Evolutionary conservation across 768 basidiomycete species (phyloP).

Genomic region (Tricholoma saponaceum): DNA sequence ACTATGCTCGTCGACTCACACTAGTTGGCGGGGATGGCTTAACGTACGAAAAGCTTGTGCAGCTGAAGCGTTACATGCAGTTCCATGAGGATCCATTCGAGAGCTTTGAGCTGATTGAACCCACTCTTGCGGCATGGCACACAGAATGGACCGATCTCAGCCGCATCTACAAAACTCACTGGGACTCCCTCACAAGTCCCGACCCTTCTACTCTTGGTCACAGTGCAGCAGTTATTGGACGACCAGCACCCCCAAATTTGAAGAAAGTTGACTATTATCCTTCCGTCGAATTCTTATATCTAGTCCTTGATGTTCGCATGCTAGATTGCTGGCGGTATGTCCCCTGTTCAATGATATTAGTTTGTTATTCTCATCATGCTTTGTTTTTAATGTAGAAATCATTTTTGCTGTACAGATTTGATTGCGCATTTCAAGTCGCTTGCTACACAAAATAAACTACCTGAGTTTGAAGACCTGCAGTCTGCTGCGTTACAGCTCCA

Average conservation of each 20-base stretch:
- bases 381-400: conserved; percentile 18
- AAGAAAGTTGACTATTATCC: background rate
- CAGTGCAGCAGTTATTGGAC: background rate
- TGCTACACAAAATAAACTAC: background rate
- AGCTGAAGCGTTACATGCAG: background rate
- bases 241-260: background rate
- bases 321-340: background rate
- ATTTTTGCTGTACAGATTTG: conserved; percentile 23
- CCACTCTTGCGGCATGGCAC: background rate
- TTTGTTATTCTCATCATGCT: background rate
- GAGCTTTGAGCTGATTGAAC: background rate
- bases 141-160: background rate
- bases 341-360: background rate
- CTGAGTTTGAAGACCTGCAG: background rate
- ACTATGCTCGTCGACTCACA: background rate
- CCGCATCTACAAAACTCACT: background rate
- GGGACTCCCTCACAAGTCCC: background rate
- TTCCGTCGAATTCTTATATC: background rate
- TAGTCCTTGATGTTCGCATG: background rate
- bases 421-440: background rate
- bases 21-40: background rate
- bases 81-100: background rate
- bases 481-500: background rate
- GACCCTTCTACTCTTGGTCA: background rate
- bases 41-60: background rate